Base-by-base conservation (phyloP, 768 basidiomycete species). In the Collybia sp. region DNA sequence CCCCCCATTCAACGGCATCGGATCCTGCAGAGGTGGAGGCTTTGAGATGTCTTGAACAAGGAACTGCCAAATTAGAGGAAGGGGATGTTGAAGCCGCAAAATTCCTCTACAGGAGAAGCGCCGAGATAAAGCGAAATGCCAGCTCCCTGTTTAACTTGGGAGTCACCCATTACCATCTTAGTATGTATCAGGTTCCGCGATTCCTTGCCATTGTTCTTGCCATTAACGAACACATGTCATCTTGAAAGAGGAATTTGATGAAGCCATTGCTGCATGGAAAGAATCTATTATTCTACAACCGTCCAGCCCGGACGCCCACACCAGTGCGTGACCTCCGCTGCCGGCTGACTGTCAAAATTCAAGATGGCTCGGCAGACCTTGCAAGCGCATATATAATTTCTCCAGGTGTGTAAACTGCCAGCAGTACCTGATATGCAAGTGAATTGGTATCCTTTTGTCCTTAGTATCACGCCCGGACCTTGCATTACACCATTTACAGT, bases 301-400 rank as follows among this genome's bases (percentile, higher is more conserved):
- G 31, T 78, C 83, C 44, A 91, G 87, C 56, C 77, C 91, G 18
- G 90, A 93, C 61, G 81, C 89, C 25, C 91, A 93, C 66, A 91
- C 87, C 32, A 93, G 91, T 91, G 63, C 51, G 80, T 71, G 40
- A 55, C 53, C 45, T 41, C 39, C 56, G 47, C 48, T 51, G 2
- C 38, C 42, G 48, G 25, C 45, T 47, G 19, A 45, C 19, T 45
- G 43, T 48, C 51, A 45, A 43, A 52, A 33, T 50, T 57, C 50
- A 53, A 20, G 46, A 25, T 53, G 47, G 37, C 52, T 50, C 49
- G 46, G 50, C 57, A 93, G 89, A 93, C 69, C 72, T 93, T 40
- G 90, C 91, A 43, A 91, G 87, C 62, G 90, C 90, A 56, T 93
- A 92, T 67, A 85, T 93, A 58, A 82, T 90, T 58, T 88, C 87